phyloP scores from a whole-genome alignment of 1,139 yeast species.

The Taphrina confusa region DNA sequence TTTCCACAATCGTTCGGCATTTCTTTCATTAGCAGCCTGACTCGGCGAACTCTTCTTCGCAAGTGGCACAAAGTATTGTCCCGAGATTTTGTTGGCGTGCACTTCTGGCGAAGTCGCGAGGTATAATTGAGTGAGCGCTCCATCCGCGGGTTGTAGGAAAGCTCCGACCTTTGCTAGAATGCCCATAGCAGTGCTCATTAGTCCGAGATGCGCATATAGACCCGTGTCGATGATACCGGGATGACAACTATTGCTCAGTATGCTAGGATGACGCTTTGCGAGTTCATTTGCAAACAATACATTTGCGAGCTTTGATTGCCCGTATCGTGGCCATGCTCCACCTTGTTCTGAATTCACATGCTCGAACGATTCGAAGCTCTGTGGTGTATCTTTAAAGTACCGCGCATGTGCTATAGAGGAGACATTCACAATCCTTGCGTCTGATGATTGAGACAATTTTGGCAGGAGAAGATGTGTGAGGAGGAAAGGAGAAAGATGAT shows the following conservation, averaged over 20 bases:
- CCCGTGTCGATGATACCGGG: constrained; percentile 40
- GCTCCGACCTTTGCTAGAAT: background rate
- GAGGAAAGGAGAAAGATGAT: constrained; percentile 73
- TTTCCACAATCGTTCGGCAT: constrained; percentile 23
- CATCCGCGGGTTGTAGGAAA: constrained; percentile 13
- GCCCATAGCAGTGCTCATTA: background rate
- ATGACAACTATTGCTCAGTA: constrained; percentile 38
- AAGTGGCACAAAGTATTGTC: constrained; percentile 26
- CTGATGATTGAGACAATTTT: constrained; percentile 45
- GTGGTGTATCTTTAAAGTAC: constrained; percentile 34
- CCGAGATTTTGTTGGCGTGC: constrained; percentile 14
- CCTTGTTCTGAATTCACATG: constrained; percentile 11
- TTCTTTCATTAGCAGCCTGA: background rate
- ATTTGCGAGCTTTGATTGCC: constrained; percentile 41
- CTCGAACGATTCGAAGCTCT: constrained; percentile 31
- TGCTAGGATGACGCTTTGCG: constrained; percentile 31
- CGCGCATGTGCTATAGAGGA: constrained; percentile 68
- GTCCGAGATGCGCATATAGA: constrained; percentile 19
- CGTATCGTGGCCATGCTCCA: constrained; percentile 36
- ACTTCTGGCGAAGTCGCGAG: constrained; percentile 25
- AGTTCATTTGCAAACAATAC: constrained; percentile 38
- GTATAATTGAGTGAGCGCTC: constrained; percentile 34
- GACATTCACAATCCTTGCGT: constrained; percentile 58
- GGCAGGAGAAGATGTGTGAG: constrained; percentile 66
- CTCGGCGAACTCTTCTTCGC: constrained; percentile 10